Evolutionary conservation across 2,329 filamentous ascomycete genomes (phyloP).

Genomic region (Calonectria multiphialidica): DNA sequence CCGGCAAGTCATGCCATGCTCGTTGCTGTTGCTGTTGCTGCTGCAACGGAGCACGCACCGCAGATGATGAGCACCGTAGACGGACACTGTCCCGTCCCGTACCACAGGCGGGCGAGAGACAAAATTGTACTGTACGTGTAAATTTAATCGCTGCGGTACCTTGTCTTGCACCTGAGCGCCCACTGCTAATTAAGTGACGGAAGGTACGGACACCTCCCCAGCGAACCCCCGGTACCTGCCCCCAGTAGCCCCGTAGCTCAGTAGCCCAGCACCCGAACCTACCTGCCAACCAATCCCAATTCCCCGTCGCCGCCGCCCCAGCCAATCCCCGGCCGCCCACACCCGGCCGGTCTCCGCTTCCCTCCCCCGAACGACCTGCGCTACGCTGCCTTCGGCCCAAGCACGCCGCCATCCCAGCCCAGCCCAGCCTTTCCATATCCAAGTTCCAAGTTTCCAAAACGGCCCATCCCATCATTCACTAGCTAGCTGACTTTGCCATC

Average conservation of each 20-base stretch:
- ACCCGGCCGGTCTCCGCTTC: conserved; percentile 18
- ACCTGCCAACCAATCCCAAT: conserved; percentile 17
- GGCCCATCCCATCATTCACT: conserved; percentile 23
- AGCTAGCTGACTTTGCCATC: conserved; percentile 10
- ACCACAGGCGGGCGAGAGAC: background rate
- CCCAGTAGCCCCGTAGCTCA: background rate
- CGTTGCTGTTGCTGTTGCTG: background rate
- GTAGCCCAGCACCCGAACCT: background rate
- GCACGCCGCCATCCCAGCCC: conserved; percentile 16
- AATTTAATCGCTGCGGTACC: too few relatives aligned
- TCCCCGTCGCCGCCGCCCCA: background rate
- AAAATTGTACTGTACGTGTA: background rate
- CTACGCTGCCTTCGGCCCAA: conserved; percentile 18
- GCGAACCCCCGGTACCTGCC: background rate
- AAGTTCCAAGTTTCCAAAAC: conserved; percentile 27
- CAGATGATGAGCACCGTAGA: background rate
- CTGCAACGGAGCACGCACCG: background rate
- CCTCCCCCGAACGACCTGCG: conserved; percentile 15
- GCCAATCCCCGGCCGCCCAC: conserved; percentile 16
- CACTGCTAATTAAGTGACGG: background rate
- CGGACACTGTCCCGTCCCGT: background rate
- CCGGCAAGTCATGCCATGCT: background rate
- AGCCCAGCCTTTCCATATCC: conserved; percentile 28
- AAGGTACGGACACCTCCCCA: conserved; percentile 9
- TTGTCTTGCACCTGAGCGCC: background rate